These are phyloP conservation scores for Phytopythium vexans DNA, from an alignment of 352 stramenopile genomes.

Conservation along the genomic window DNA sequence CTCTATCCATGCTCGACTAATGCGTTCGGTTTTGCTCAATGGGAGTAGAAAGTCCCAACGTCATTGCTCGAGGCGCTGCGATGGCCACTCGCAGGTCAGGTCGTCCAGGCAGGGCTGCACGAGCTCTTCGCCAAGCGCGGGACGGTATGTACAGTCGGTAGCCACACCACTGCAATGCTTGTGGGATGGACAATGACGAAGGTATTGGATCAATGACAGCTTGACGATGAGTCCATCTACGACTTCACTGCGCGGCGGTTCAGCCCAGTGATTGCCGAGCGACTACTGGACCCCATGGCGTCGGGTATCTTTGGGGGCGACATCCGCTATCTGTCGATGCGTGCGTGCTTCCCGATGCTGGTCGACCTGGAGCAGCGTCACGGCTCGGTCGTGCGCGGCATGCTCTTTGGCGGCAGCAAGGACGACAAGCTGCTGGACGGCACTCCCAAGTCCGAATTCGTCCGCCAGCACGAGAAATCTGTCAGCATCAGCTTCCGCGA, in stretches of 20 bases:
- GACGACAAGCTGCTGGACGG: conserved; percentile 65
- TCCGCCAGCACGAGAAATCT: conserved; percentile 59
- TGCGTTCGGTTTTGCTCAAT: neutral
- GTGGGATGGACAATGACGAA: neutral
- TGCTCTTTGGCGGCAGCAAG: conserved; percentile 44
- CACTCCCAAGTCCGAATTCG: conserved; percentile 64
- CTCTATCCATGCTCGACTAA: too few relatives aligned
- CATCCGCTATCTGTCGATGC: conserved; percentile 72
- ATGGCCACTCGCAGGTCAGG: conserved; percentile 56
- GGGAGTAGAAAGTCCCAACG: conserved; percentile 52
- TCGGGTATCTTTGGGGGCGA: conserved; percentile 89
- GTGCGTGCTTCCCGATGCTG: conserved; percentile 78
- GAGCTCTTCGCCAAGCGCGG: conserved; percentile 51
- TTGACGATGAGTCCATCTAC: conserved; percentile 78
- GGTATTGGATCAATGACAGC: conserved; percentile 5
- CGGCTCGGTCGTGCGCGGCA: conserved; percentile 74
- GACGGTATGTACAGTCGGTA: conserved; percentile 8
- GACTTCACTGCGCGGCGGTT: conserved; percentile 77
- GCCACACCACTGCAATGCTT: neutral
- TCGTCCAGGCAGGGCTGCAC: conserved; percentile 58
- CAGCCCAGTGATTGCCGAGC: conserved; percentile 72
- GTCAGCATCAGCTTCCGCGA: conserved; percentile 85
- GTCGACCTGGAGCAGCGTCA: conserved; percentile 72
- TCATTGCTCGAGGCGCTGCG: conserved; percentile 51
- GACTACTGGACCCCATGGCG: conserved; percentile 72